Evolutionary conservation across 345 rosid genomes (phyloP), one percentile per base, ranked within the genome.

Genomic region (Ailanthus altissimus): DNA sequence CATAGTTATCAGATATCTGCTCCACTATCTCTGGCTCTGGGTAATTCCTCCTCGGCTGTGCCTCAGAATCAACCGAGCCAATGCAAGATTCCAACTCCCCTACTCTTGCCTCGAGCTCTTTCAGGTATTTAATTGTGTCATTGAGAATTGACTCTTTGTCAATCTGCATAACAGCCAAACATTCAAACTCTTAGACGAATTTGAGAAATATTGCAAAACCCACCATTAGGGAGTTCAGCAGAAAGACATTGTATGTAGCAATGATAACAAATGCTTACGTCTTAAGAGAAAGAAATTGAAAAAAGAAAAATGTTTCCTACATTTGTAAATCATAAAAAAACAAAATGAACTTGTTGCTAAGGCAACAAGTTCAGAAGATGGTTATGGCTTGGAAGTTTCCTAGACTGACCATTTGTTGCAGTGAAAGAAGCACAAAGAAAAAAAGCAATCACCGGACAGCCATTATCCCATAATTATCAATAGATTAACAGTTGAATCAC

Each of bases 81-180:
- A 78, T 86, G 85, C 95, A 87, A 56, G 97, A 91, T 82, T 94
- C 93, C 72, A 91, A 77, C 77, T 90, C 95, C 79, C 90, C 97
- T 9, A 94, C 93, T 79, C 92, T 88, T 65, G 90, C 90, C 77
- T 90, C 90, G 15, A 92, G 91, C 78, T 83, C 88, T 81, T 86
- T 84, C 74, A 90, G 76, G 89, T 92, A 88, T 72, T 81, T 84
- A 54, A 89, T 92, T 59, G 93, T 89, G 80, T 88, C 88, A 63
- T 81, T 83, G 53, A 92, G 84, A 81, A 91, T 81, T 23, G 90
- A 84, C 72, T 86, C 87, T 83, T 90, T 89, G 75, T 87, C 93
- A 68, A 85, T 80, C 93, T 91, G 87, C 82, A 79, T 0, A 51
- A 51, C 25, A 20, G n/a, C 46, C 60, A 6, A 66, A 59, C 42